Evolutionary conservation across 2,329 filamentous ascomycete genomes (phyloP).

Genomic region (Fusarium sp.): DNA sequence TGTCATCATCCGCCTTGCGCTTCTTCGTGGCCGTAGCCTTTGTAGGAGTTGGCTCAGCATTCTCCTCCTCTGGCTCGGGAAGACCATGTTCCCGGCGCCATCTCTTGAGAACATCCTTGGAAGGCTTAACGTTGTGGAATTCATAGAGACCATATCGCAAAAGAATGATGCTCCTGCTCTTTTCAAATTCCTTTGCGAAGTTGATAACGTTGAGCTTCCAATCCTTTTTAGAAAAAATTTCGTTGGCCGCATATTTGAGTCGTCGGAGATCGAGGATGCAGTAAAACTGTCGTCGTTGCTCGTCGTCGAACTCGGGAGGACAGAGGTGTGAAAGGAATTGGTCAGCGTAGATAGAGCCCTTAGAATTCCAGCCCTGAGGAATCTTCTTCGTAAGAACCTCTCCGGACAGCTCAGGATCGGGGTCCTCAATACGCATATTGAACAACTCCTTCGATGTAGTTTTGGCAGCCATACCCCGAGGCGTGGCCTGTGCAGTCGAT

Average conservation of each 20-base stretch:
- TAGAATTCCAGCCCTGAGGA: conserved; percentile 64
- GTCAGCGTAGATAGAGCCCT: conserved; percentile 70
- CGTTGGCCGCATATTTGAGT: conserved; percentile 72
- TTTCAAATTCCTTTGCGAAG: conserved; percentile 74
- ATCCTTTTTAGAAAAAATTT: conserved; percentile 71
- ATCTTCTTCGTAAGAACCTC: conserved; percentile 67
- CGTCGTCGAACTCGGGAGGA: conserved; percentile 68
- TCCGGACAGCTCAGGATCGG: conserved; percentile 68
- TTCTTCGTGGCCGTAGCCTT: conserved; percentile 60
- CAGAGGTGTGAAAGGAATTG: conserved; percentile 70
- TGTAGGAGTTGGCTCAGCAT: conserved; percentile 50
- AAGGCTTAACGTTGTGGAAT: conserved; percentile 73
- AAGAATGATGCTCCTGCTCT: conserved; percentile 72
- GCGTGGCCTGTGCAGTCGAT: conserved; percentile 61
- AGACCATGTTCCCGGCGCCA: conserved; percentile 71
- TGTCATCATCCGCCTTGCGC: conserved; percentile 69
- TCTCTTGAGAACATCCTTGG: conserved; percentile 68
- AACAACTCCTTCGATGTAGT: conserved; percentile 66
- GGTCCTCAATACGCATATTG: conserved; percentile 69
- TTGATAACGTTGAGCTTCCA: conserved; percentile 74
- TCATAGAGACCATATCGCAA: conserved; percentile 72
- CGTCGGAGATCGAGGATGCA: conserved; percentile 73
- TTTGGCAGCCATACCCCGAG: conserved; percentile 64
- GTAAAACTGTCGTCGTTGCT: conserved; percentile 72
- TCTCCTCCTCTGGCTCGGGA: conserved; percentile 63